Conservation (phyloP, 2,329 filamentous ascomycete genomes). For the Rhynchosporium secalis region DNA sequence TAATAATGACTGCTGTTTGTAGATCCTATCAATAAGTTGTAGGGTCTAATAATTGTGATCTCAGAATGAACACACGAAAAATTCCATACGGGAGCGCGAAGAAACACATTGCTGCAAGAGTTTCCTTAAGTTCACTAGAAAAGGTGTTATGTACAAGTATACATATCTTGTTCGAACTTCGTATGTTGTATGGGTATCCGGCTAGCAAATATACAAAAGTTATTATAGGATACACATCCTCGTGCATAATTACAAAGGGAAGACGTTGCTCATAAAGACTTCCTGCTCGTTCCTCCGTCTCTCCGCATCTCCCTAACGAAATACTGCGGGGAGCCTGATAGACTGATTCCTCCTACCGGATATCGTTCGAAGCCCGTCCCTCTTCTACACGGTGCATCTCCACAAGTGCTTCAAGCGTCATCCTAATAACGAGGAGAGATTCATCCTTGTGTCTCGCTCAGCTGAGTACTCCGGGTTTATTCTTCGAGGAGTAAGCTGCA, state of each 20-base stretch:
- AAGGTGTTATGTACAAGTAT: not conserved
- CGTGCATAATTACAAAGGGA: constrained; percentile 3
- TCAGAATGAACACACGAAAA: no score
- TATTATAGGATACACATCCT: constrained; percentile 12
- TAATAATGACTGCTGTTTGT: no score
- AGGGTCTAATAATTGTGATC: no score
- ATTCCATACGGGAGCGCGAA: no score
- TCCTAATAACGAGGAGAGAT: constrained; percentile 37
- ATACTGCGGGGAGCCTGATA: not conserved
- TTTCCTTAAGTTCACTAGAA: no score
- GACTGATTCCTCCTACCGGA: not conserved
- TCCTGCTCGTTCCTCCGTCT: not conserved
- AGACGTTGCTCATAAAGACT: constrained; percentile 14
- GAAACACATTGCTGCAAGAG: no score
- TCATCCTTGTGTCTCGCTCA: constrained; percentile 39
- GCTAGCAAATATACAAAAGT: constrained; percentile 10
- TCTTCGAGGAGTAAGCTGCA: constrained; percentile 26
- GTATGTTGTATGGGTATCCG: constrained; percentile 6
- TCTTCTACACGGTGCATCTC: not conserved
- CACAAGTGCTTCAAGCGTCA: not conserved
- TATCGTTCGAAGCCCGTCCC: not conserved
- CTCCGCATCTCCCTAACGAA: not conserved
- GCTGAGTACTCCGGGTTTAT: constrained; percentile 21
- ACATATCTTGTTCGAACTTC: not conserved
- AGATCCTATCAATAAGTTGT: no score